Conservation (phyloP, 1,139 yeast genomes). For the Scheffersomyces lignicola region DNA sequence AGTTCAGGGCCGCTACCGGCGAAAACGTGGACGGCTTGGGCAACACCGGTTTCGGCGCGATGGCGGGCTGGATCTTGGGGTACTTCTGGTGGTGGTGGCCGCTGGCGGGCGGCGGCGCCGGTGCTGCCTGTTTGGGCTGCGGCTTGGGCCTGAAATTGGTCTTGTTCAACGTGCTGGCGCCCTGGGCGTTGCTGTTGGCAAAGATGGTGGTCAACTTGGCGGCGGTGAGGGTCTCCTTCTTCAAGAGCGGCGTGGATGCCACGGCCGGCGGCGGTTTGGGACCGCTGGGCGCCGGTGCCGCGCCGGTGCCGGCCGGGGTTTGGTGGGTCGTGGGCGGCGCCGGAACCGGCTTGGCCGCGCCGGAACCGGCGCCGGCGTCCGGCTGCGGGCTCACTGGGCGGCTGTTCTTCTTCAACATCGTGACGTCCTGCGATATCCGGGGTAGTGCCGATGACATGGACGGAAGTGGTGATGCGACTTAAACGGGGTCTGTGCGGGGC, state of each 20-base stretch:
- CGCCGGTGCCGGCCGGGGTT: not conserved
- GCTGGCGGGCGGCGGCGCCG: conserved; percentile 5
- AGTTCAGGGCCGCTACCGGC: conserved; percentile 13
- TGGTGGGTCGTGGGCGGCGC: not conserved
- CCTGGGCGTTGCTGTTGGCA: conserved; percentile 4
- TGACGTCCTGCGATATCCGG: not conserved
- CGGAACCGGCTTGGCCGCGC: too few species aligned
- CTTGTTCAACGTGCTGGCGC: conserved; percentile 1
- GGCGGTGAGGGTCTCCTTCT: conserved; percentile 5
- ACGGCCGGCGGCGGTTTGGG: conserved; percentile 1
- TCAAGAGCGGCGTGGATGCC: conserved; percentile 4
- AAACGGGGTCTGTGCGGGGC: too few species aligned
- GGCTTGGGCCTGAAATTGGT: conserved; percentile 2
- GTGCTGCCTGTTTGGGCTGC: conserved; percentile 1
- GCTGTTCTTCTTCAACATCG: conserved; percentile 1
- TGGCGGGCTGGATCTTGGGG: conserved; percentile 43
- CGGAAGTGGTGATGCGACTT: not conserved
- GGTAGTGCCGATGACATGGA: conserved; percentile 3
- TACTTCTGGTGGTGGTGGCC: conserved; percentile 22
- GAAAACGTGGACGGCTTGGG: conserved; percentile 23
- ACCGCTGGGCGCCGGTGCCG: not conserved
- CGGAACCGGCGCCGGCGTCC: too few species aligned
- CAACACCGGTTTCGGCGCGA: conserved; percentile 37
- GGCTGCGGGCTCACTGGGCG: too few species aligned
- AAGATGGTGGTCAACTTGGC: conserved; percentile 2